A percentile compares a stretch with the other conserved stretches of the same genome.
These are phyloP conservation scores for Nicotiana sylvestris DNA, from an alignment of 257 asterid species.

Conservation along the genomic window DNA sequence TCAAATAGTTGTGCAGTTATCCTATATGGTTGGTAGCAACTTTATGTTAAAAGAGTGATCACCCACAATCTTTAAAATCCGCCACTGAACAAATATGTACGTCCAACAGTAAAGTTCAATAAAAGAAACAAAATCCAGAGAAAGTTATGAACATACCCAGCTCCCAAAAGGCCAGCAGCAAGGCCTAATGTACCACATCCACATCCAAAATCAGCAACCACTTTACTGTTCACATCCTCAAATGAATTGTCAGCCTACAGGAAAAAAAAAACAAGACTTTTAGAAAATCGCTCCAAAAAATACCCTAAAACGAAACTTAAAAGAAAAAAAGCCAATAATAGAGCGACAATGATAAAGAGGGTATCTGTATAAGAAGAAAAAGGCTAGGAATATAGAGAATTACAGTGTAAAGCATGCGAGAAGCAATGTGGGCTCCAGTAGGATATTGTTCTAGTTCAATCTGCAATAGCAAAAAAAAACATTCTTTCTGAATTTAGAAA, in stretches of 20 bases:
- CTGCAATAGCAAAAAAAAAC: slow-evolving; percentile 28
- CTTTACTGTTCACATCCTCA: slow-evolving; percentile 79
- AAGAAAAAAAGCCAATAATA: neutral
- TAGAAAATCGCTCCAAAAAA: neutral
- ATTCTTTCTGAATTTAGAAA: neutral
- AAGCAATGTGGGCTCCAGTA: slow-evolving; percentile 95
- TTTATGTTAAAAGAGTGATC: no score
- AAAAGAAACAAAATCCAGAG: neutral
- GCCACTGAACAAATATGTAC: no score
- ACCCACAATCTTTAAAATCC: no score
- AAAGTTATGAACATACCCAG: slow-evolving; percentile 44
- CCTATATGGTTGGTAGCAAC: no score
- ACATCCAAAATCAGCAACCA: slow-evolving; percentile 97
- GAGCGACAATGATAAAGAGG: neutral
- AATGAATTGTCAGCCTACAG: slow-evolving; percentile 77
- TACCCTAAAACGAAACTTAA: neutral
- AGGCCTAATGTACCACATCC: slow-evolving; percentile 95
- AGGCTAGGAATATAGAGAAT: slow-evolving; percentile 2
- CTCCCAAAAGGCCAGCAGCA: slow-evolving; percentile 90
- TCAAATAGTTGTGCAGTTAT: no score
- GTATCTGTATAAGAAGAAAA: slow-evolving; percentile 8
- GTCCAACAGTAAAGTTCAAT: neutral
- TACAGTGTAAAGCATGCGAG: slow-evolving; percentile 88
- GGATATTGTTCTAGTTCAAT: slow-evolving; percentile 95
- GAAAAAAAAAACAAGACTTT: neutral